Conservation (phyloP, 345 rosid genomes). For the Euphorbia pulcherrima region DNA sequence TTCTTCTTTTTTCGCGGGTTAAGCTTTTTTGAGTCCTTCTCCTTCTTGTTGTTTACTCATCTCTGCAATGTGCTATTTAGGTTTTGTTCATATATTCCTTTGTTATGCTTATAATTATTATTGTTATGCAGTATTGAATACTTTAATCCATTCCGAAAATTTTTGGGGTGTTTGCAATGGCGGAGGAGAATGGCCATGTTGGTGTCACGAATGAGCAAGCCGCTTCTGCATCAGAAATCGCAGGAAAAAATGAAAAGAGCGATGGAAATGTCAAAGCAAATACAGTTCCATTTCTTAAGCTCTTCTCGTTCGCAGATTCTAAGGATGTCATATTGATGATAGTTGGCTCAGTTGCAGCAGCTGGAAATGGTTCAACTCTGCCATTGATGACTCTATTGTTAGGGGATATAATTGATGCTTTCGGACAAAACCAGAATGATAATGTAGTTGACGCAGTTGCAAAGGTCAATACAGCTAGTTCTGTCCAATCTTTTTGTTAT, state of each 20-base stretch:
- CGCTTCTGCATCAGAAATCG: conserved; percentile 42
- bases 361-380: conserved; percentile 60
- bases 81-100: too few species aligned
- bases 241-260: conserved; percentile 22
- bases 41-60: too few species aligned
- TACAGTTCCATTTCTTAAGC: conserved; percentile 65
- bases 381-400: conserved; percentile 79
- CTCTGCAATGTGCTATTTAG: too few species aligned
- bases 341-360: conserved; percentile 62
- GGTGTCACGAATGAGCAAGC: conserved; percentile 23
- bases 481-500: background rate
- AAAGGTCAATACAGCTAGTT: conserved; percentile 40
- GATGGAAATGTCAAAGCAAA: conserved; percentile 48
- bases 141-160: background rate
- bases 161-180: conserved; percentile 27
- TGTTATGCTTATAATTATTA: background rate
- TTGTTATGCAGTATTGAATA: background rate
- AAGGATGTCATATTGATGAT: conserved; percentile 57
- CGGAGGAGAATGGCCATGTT: conserved; percentile 20
- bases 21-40: too few species aligned
- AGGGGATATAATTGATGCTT: conserved; percentile 61
- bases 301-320: conserved; percentile 73
- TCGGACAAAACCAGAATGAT: conserved; percentile 53
- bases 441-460: conserved; percentile 42
- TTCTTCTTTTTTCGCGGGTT: too few species aligned